Percentiles rank a stretch among this genome's conserved stretches.
Conservation (phyloP, 2,329 filamentous ascomycete species). For the Fusarium sp. region DNA sequence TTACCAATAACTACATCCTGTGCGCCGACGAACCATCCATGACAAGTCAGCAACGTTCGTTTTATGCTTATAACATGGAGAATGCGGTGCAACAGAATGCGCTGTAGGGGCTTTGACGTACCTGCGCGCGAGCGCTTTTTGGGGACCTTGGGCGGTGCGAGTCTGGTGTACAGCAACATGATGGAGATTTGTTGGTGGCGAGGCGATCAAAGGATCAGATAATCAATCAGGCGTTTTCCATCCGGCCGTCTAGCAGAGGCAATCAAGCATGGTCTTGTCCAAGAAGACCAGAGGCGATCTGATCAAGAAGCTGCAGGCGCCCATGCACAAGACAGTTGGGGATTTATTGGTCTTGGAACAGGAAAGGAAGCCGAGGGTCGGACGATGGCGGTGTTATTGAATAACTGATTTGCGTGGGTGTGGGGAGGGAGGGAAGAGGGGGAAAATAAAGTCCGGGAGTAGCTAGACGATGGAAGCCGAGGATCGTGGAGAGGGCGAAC, state of each 20-base stretch:
- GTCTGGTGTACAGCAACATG: constrained; percentile 71
- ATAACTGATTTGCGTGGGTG: constrained; percentile 32
- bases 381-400: constrained; percentile 17
- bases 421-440: constrained; percentile 32
- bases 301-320: constrained; percentile 1
- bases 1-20: constrained; percentile 67
- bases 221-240: constrained; percentile 39
- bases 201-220: constrained; percentile 39
- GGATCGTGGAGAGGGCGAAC: constrained; percentile 31
- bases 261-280: constrained; percentile 27
- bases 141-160: constrained; percentile 68
- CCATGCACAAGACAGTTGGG: constrained; percentile 6
- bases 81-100: constrained; percentile 15
- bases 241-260: constrained; percentile 18
- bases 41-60: constrained; percentile 19
- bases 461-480: constrained; percentile 19
- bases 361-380: constrained; percentile 13
- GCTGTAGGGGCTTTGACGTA: constrained; percentile 16
- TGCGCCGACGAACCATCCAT: constrained; percentile 19
- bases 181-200: constrained; percentile 32
- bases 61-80: constrained; percentile 2
- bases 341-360: background rate
- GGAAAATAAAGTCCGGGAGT: constrained; percentile 26
- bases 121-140: constrained; percentile 68
- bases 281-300: constrained; percentile 3